Evolutionary conservation across 2,329 filamentous ascomycete genomes (phyloP).

Genomic region (Grosmannia huntii): DNA sequence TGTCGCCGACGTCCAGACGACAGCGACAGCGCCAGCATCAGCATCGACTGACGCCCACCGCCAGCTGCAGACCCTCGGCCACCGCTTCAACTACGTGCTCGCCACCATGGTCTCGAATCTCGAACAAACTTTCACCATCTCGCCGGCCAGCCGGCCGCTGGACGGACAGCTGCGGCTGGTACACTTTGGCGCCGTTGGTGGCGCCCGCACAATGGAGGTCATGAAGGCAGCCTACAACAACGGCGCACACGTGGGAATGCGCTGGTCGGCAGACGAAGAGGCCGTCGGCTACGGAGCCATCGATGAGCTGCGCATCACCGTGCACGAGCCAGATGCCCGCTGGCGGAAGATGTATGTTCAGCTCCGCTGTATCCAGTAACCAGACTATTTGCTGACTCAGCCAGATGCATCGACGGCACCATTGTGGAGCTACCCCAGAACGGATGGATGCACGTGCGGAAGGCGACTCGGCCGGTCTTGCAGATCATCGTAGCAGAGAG

Average conservation of each 20-base stretch:
- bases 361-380: no score
- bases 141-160: constrained; percentile 55
- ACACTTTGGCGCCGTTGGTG: constrained; percentile 56
- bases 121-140: constrained; percentile 72
- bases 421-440: constrained; percentile 61
- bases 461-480: constrained; percentile 28
- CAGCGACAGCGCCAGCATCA: neutral
- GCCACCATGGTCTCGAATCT: constrained; percentile 67
- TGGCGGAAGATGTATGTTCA: constrained; percentile 60
- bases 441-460: constrained; percentile 57
- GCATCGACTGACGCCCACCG: neutral
- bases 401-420: constrained; percentile 73
- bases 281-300: constrained; percentile 59
- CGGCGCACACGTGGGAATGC: constrained; percentile 41
- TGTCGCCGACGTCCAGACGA: constrained; percentile 23
- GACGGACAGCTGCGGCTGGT: constrained; percentile 61
- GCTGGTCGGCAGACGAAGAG: constrained; percentile 33
- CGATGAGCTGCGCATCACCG: constrained; percentile 52
- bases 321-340: constrained; percentile 51
- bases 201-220: constrained; percentile 58
- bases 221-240: constrained; percentile 54
- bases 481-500: constrained; percentile 27
- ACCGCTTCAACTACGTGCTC: constrained; percentile 62
- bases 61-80: neutral
- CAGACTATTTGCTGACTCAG: neutral